These are phyloP conservation scores for Russula emetica DNA, from an alignment of 768 basidiomycete genomes.

Conservation along the genomic window DNA sequence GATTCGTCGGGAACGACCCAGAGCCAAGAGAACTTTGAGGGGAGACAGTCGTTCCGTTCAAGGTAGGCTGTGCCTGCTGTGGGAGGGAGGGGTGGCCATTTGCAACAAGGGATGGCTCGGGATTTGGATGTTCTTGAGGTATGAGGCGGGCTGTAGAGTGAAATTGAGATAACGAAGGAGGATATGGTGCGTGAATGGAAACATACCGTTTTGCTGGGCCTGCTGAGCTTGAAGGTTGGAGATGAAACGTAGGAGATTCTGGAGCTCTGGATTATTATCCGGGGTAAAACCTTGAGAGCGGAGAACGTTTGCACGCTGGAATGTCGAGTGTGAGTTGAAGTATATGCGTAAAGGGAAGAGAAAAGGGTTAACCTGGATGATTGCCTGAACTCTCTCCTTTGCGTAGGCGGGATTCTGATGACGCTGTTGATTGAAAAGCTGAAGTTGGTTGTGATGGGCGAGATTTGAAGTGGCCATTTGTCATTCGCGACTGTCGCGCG, in stretches of 20 bases:
- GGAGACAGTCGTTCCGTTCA: constrained; percentile 38
- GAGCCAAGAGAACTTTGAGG: constrained; percentile 43
- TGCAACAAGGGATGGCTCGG: constrained; percentile 35
- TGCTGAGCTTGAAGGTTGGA: constrained; percentile 39
- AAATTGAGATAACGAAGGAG: not conserved
- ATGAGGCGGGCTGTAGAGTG: constrained; percentile 16
- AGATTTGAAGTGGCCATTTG: constrained; percentile 33
- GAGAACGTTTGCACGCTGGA: constrained; percentile 44
- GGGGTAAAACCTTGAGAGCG: constrained; percentile 43
- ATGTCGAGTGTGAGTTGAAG: not conserved
- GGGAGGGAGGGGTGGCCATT: constrained; percentile 48
- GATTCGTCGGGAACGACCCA: constrained; percentile 48
- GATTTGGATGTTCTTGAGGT: constrained; percentile 23
- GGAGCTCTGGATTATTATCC: constrained; percentile 45
- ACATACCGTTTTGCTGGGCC: constrained; percentile 32
- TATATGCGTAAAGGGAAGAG: not conserved
- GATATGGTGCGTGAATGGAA: not conserved
- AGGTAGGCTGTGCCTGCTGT: constrained; percentile 27
- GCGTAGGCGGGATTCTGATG: constrained; percentile 21
- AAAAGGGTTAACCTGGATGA: constrained; percentile 30
- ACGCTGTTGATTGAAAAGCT: constrained; percentile 23
- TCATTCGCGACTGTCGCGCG: constrained; percentile 31
- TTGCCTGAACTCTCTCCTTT: constrained; percentile 31
- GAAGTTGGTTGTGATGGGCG: constrained; percentile 29
- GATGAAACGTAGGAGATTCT: constrained; percentile 40